Evolutionary conservation across 352 stramenopile genomes (phyloP), one percentile per base, ranked within the genome.

Genomic region (Thalassiosira mediterranea): DNA sequence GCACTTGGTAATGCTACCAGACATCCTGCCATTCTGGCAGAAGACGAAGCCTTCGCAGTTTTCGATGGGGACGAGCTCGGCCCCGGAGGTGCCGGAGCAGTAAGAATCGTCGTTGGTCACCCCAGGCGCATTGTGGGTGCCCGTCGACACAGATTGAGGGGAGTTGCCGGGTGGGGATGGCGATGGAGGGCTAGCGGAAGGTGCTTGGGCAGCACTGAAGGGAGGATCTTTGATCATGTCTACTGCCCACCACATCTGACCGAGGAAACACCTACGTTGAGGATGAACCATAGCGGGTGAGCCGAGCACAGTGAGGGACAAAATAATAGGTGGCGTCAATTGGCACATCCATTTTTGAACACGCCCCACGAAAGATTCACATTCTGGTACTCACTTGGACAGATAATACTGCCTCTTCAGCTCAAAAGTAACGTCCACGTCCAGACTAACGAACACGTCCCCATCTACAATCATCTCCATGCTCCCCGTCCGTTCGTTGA

Each of bases 231-330:
- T 70, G 32, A 78, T 78, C 74, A 83, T 83, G 57, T 83, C 74
- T 17, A 73, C 29, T 19, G 74, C 67, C 74, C 74, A 83, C 74
- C 74, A 83, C 74, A 83, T 83, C 58, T 73, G 56, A 56, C 74
- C 74, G 66, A 65, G 62, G 25, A 83, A 68, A 47, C 74, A 83
- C 53, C 67, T 79, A 19, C 32, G 44, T 17, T 5, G n/a, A 51
- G 13, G 13, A 21, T 34, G n/a, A 1, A 23, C 17, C 11, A 48
- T 0, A 49, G 21, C 23, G 3, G 17, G n/a, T 23, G 60, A 21
- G 32, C 21, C 1, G 19, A 56, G 10, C 3, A 23, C 21, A 34
- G 2, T 32, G 21, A 28, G 13, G 34, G 4, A 7, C 15, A 46
- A 10, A 60, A 46, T 13, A 60, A 46, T 5, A n/a, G n/a, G n/a